Evolutionary conservation across 768 basidiomycete genomes (phyloP).

Genomic region (Amanita exitialis): DNA sequence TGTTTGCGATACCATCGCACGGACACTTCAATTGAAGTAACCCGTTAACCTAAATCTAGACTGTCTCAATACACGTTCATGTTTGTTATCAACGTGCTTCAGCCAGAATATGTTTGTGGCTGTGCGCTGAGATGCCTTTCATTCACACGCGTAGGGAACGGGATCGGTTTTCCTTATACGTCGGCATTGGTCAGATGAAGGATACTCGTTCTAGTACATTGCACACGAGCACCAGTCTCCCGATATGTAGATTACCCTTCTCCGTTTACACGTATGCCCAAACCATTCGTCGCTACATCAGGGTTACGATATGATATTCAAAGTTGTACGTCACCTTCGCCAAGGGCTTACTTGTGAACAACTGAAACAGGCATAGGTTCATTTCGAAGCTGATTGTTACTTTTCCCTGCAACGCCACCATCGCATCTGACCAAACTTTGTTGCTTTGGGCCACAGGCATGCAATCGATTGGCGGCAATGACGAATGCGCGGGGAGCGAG

Average conservation of each 20-base stretch:
- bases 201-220: background rate
- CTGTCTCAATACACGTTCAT: background rate
- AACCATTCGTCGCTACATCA: background rate
- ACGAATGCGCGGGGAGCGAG: background rate
- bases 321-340: no score
- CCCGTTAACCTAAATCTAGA: background rate
- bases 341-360: background rate
- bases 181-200: background rate
- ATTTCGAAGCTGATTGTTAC: background rate
- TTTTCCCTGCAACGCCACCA: background rate
- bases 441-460: background rate
- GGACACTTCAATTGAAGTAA: background rate
- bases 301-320: no score
- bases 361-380: background rate
- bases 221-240: background rate
- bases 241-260: background rate
- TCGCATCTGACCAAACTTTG: background rate
- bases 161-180: background rate
- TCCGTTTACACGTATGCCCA: background rate
- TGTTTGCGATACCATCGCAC: background rate
- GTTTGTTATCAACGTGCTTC: background rate
- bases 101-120: background rate
- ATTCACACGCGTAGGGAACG: background rate
- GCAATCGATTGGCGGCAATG: background rate
- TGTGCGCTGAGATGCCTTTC: background rate